Evolutionary conservation across 2,329 filamentous ascomycete genomes (phyloP).

Genomic region (Colletotrichum gloeosporioides): DNA sequence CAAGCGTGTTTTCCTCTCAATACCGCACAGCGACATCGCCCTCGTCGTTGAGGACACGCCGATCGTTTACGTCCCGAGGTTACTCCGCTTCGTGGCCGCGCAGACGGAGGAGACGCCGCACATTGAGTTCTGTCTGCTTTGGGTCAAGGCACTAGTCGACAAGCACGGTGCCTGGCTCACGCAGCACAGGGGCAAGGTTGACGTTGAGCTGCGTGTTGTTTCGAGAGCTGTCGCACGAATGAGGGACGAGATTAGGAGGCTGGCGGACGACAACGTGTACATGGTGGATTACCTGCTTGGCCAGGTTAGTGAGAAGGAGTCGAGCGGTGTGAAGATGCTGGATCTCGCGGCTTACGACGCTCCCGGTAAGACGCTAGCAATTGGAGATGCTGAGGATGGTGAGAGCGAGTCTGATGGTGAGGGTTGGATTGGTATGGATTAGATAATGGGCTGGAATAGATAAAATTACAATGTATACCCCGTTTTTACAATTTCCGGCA

Average conservation of each 20-base stretch:
- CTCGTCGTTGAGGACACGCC: conserved; percentile 83
- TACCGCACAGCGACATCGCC: conserved; percentile 76
- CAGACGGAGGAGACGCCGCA: conserved; percentile 91
- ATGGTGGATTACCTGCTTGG: conserved; percentile 81
- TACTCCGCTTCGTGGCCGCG: conserved; percentile 86
- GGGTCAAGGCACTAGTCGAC: conserved; percentile 84
- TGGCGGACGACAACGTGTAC: conserved; percentile 89
- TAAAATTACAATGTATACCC: conserved; percentile 23
- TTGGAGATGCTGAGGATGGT: conserved; percentile 25
- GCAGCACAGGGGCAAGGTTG: conserved; percentile 78
- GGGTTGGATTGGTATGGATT: conserved; percentile 56
- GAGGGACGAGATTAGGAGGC: conserved; percentile 78
- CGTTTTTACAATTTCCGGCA: not conserved
- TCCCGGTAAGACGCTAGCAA: conserved; percentile 10
- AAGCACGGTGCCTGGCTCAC: conserved; percentile 87
- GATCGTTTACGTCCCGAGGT: conserved; percentile 81
- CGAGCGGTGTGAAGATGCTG: conserved; percentile 27
- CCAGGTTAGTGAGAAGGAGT: conserved; percentile 41
- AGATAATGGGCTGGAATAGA: conserved; percentile 48
- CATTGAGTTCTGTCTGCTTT: conserved; percentile 91
- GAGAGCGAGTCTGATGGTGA: conserved; percentile 44
- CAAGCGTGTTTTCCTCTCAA: conserved; percentile 83
- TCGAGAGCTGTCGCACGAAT: conserved; percentile 82
- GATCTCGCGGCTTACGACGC: conserved; percentile 22
- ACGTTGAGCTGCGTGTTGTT: conserved; percentile 83